Conservation (phyloP, 2,329 filamentous ascomycete species). For the Cucurbitaria berberidis region DNA sequence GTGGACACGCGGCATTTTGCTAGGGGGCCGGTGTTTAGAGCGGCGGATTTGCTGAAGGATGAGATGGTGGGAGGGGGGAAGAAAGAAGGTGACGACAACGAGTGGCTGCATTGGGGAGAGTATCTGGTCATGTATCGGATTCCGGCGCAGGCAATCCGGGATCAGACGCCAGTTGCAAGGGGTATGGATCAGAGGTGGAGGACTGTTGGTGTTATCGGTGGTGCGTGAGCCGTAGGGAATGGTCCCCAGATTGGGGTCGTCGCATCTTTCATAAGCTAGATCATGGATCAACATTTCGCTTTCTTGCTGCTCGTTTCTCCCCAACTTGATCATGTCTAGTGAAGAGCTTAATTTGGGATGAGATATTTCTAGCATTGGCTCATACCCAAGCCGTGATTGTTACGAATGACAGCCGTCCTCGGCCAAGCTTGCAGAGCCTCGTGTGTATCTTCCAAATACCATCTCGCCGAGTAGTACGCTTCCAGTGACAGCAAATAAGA, state of each 20-base stretch:
- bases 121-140: conserved; percentile 46
- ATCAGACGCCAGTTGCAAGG: conserved; percentile 34
- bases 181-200: conserved; percentile 24
- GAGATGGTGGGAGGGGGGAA: conserved; percentile 2
- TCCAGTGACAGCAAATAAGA: conserved; percentile 38
- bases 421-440: conserved; percentile 21
- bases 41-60: conserved; percentile 34
- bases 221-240: conserved; percentile 2
- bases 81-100: conserved; percentile 7
- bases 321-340: too few relatives aligned
- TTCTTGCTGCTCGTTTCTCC: too few relatives aligned
- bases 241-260: neutral
- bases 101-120: conserved; percentile 42
- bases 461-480: conserved; percentile 39
- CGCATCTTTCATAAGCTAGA: too few relatives aligned
- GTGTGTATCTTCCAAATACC: conserved; percentile 36
- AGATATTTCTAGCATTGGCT: too few relatives aligned
- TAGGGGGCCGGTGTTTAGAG: conserved; percentile 41
- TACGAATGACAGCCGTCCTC: conserved; percentile 38
- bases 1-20: conserved; percentile 41
- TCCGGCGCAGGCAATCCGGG: conserved; percentile 39
- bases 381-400: neutral
- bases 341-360: too few relatives aligned
- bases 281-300: too few relatives aligned
- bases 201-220: conserved; percentile 28